Evolutionary conservation across 2,329 filamentous ascomycete species (phyloP).

Genomic region (Phyllosticta paracitricarpa): DNA sequence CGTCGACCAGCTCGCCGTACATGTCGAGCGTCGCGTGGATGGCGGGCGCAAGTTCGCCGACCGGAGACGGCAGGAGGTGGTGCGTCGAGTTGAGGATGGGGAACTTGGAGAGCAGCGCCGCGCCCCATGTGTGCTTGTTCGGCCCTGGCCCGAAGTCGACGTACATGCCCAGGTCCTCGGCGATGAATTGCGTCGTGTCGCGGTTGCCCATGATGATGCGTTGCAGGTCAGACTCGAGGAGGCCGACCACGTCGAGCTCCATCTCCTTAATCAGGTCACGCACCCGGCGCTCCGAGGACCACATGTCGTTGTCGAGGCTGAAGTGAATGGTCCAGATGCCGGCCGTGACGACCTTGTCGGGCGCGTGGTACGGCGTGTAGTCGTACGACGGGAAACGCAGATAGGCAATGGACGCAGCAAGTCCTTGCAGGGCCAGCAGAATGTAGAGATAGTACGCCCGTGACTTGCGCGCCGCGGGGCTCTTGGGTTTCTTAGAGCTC

Average conservation of each 20-base stretch:
- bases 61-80: constrained; percentile 84
- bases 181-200: constrained; percentile 87
- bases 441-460: constrained; percentile 62
- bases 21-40: constrained; percentile 95
- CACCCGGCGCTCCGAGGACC: constrained; percentile 91
- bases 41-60: constrained; percentile 87
- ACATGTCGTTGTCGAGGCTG: constrained; percentile 96
- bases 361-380: constrained; percentile 79
- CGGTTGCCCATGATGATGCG: constrained; percentile 99
- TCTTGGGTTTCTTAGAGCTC: constrained; percentile 35
- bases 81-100: constrained; percentile 96
- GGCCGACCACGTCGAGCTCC: constrained; percentile 95
- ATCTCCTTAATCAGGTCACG: constrained; percentile 82
- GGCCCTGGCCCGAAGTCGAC: constrained; percentile 94
- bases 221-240: constrained; percentile 86
- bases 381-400: constrained; percentile 87
- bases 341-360: constrained; percentile 80
- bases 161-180: constrained; percentile 97
- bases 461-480: constrained; percentile 40
- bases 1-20: constrained; percentile 80
- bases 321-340: constrained; percentile 99
- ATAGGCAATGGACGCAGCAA: constrained; percentile 73
- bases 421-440: constrained; percentile 64
- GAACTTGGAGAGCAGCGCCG: constrained; percentile 88
- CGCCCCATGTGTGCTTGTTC: constrained; percentile 98